phyloP scores from a whole-genome alignment of 2,329 filamentous ascomycete species.

The Dactylellina parvicollis region DNA sequence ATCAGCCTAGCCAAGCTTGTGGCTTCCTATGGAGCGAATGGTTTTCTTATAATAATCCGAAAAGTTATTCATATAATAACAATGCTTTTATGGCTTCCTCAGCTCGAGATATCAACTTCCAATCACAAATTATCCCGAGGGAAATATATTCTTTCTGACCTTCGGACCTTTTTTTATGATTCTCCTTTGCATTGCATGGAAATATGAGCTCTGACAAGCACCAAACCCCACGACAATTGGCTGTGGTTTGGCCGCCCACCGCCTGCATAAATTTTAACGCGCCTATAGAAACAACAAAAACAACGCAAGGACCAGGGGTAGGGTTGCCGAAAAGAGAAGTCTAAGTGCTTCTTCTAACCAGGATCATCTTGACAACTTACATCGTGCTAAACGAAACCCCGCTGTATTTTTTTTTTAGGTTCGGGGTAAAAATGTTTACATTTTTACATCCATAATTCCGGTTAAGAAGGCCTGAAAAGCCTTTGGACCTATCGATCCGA shows the following conservation, averaged over 20 bases:
- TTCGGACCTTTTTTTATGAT: conserved; percentile 14
- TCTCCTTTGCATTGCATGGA: conserved; percentile 6
- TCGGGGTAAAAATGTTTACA: not conserved
- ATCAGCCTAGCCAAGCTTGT: not conserved
- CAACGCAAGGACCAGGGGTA: conserved; percentile 33
- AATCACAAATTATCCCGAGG: conserved; percentile 38
- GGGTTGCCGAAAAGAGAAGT: conserved; percentile 19
- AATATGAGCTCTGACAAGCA: not conserved
- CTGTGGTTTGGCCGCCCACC: conserved; percentile 10
- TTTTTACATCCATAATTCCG: not conserved
- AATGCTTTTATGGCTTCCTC: not conserved
- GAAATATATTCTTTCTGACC: not conserved
- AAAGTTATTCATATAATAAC: conserved; percentile 1
- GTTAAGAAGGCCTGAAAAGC: not conserved
- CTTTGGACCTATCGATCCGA: conserved; percentile 14
- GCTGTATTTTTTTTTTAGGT: not conserved
- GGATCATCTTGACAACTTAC: conserved; percentile 7
- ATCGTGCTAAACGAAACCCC: conserved; percentile 12
- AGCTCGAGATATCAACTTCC: conserved; percentile 1
- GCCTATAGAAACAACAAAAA: conserved; percentile 48
- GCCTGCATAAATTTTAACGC: conserved; percentile 45
- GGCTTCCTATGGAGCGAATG: not conserved
- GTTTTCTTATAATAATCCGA: not conserved
- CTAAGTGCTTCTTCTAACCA: not conserved
- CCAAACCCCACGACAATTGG: not conserved